Evolutionary conservation across 208 protist species (phyloP), one percentile per base, ranked within the genome.

Genomic region (Trypanosoma brucei): DNA sequence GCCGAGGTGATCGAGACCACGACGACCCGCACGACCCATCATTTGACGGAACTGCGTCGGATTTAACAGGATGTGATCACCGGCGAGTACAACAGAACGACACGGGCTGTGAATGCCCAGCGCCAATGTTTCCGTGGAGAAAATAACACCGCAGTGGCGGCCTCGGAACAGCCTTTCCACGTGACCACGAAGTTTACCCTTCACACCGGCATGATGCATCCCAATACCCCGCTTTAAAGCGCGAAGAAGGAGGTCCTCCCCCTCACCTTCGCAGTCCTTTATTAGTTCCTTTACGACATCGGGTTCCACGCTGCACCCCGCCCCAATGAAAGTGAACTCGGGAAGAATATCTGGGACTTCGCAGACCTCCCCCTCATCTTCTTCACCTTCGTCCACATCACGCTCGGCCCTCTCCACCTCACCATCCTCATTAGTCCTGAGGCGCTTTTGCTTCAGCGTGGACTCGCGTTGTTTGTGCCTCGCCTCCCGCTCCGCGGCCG

Each of bases 101-200:
- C 93, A 98, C 1, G 97, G 97, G 74, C 96, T 97, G 83, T 98
- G 93, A 57, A 98, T 86, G 62, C 97, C 96, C 8, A 98, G 78
- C n/a, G 96, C 93, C 36, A 98, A 82, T 40, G 94, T 97, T 62
- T 86, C 87, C 6, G 96, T 98, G 33, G 91, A 84, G 63, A 97
- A 85, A 57, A 98, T 88, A 44, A 98, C 86, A n/a, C 79, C 79
- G 59, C 96, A 86, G 66, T 94, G 71, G 0, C 83, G 77, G 2
- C 74, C 65, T 42, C 97, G 92, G 84, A 98, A 98, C 52, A 98
- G 78, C 42, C 81, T 71, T 64, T 98, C 97, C 55, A 97, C 95
- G 50, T 81, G 58, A 22, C 89, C 74, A 37, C 92, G 79, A 65
- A 98, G 88, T 60, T 88, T 86, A 52, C 85, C 85, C 55, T 88